Evolutionary conservation across 371 early-diverging fungal genomes (phyloP), one percentile per base, ranked within the genome.

Genomic region (Rhizopus delemar): DNA sequence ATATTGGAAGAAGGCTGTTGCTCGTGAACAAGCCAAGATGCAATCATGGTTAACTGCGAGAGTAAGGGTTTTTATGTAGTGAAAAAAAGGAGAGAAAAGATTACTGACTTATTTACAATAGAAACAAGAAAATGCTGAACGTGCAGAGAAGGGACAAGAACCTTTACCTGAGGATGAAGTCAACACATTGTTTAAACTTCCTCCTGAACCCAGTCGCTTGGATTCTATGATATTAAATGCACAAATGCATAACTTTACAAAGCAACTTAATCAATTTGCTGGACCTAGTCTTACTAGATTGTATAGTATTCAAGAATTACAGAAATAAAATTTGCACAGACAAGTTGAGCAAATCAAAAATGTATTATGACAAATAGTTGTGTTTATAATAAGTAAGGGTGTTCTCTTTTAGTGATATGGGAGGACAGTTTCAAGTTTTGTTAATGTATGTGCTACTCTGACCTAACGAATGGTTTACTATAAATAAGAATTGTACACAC

Each of bases 1-100:
- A 64, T 93, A 93, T 77, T 95, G 96, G 95, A 90, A 93, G 77
- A 88, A 94, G 66, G 87, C 86, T 55, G 84, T 90, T 68, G 90
- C 89, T 60, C 90, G 93, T 74, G 96, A 96, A 73, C 90, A 93
- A 77, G 70, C 82, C 65, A 86, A 83, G 74, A 71, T 88, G 60
- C 82, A 89, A 63, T 80, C 84, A 56, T 84, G 74, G 71, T 69
- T 87, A 16, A 60, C 77, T 45, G 75, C 79, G 70, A 77, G 86
- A 73, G 86, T 86, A 79, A 59, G 80, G 16, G 32, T 22, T 31
- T 22, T 22, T 22, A 22, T 22, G 22, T 22, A 22, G 22, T 22
- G 22, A 22, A 50, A 46, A 32, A 33, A 43, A 5, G 11, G 29
- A 15, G 52, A n/a, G 31, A 52, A 55, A 16, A 8, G n/a, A 54